phyloP scores from a whole-genome alignment of 192 early-diverging fungal genomes.

The Rhizoclosmatium sp. region DNA sequence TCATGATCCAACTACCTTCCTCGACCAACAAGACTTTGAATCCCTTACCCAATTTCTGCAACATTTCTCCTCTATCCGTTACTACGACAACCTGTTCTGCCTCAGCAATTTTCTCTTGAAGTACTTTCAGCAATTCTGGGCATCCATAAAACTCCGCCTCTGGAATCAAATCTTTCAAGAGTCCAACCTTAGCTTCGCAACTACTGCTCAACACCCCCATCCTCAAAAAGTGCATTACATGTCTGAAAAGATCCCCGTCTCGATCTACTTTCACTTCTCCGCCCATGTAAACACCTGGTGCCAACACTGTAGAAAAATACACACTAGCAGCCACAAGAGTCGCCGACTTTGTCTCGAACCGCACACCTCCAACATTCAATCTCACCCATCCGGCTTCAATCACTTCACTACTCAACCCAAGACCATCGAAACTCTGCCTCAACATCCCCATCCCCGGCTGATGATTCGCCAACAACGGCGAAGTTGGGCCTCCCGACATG shows the following conservation, averaged over 20 bases:
- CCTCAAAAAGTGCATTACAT: constrained; percentile 19
- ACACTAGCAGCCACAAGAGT: neutral
- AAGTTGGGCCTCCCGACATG: neutral
- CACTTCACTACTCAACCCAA: neutral
- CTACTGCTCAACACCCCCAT: constrained; percentile 6
- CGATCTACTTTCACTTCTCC: constrained; percentile 33
- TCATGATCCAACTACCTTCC: constrained; percentile 33
- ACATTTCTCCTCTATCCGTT: constrained; percentile 16
- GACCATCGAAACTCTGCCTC: neutral
- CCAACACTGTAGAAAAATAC: neutral
- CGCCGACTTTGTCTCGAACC: constrained; percentile 16
- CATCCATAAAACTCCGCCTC: constrained; percentile 36
- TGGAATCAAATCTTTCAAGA: constrained; percentile 17
- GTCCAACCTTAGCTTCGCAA: neutral
- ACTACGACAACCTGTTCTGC: constrained; percentile 28
- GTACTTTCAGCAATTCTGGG: neutral
- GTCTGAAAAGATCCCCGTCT: constrained; percentile 26
- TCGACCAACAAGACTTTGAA: constrained; percentile 27
- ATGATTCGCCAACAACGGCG: no score
- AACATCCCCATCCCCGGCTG: neutral
- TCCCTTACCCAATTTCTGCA: constrained; percentile 12
- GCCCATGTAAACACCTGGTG: neutral
- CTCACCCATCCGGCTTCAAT: constrained; percentile 23
- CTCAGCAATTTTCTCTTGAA: constrained; percentile 15
- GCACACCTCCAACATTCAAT: constrained; percentile 32